Base-by-base conservation (phyloP, 176 grass and related monocot species). In the Hordeum marinum region DNA sequence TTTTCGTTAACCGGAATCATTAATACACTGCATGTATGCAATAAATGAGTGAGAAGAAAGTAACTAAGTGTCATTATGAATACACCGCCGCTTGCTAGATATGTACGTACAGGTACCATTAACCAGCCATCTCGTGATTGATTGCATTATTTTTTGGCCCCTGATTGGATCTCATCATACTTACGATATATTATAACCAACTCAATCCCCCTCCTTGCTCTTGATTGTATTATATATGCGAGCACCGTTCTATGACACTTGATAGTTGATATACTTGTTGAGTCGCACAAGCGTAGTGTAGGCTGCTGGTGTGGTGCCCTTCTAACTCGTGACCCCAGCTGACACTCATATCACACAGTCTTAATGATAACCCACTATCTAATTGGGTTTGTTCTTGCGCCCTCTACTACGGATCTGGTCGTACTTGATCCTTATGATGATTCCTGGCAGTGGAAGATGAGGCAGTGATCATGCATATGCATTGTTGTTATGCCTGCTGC, bases 211-310 rank as follows among this genome's bases (percentile, higher is more conserved):
- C 63, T 70, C 21, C 39, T 80, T 87, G 85, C 87, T 87, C 76
- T 86, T 84, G 86, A 85, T 88, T 85, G 83, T 84, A 83, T 88
- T 85, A 89, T 87, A 85, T 52, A 83, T 84, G 70, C 69, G 85
- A 90, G 86, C 85, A 90, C 85, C 78, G 86, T 90, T 82, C 63
- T 57, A n/a, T 94, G 69, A 64, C 78, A 83, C 20, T 80, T 75
- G 83, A 88, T 91, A 83, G 15, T 80, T 75, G 83, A 88, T 91
- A 88, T 57, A 57, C 52, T 57, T 52, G 84, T 63, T 74, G 59
- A 84, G 63, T 66, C 62, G 81, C 61, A 73, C 82, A 91, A 83
- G n/a, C n/a, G n/a, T n/a, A n/a, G 88, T 72, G 72, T 82, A 63
- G 78, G 55, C 59, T 86, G 79, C 27, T 90, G 80, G 17, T 8